Conservation (phyloP, 257 asterid species). For the Solanum stenotomum region DNA sequence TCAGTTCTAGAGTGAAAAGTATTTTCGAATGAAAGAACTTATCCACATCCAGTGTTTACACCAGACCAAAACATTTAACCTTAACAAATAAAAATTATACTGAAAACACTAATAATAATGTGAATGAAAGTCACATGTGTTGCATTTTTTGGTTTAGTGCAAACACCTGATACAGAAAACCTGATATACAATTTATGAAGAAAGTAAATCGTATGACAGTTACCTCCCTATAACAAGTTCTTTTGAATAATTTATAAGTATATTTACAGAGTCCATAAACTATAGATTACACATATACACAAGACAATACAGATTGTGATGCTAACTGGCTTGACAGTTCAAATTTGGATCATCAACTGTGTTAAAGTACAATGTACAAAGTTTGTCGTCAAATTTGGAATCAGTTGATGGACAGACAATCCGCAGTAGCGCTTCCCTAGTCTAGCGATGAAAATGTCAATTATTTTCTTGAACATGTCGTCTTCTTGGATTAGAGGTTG, state of each 20-base stretch:
- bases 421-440: constrained; percentile 63
- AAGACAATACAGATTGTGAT: not conserved
- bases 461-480: too few relatives aligned
- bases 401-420: constrained; percentile 51
- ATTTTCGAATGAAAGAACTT: too few relatives aligned
- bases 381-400: constrained; percentile 58
- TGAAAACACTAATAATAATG: too few relatives aligned
- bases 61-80: too few relatives aligned
- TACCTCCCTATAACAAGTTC: not conserved
- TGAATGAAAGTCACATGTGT: not conserved
- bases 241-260: not conserved
- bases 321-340: constrained; percentile 34
- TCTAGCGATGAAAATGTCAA: constrained; percentile 58
- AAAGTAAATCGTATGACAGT: not conserved
- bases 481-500: too few relatives aligned
- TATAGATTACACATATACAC: not conserved
- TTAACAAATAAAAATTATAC: too few relatives aligned
- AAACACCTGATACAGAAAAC: too few relatives aligned
- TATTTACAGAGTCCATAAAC: not conserved
- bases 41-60: too few relatives aligned
- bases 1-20: too few relatives aligned
- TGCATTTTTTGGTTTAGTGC: too few relatives aligned
- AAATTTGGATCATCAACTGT: constrained; percentile 26
- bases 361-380: constrained; percentile 67
- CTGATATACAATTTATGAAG: too few relatives aligned